These are phyloP conservation scores for Plantago coronopus DNA, from an alignment of 305 asterid genomes.

Conservation along the genomic window DNA sequence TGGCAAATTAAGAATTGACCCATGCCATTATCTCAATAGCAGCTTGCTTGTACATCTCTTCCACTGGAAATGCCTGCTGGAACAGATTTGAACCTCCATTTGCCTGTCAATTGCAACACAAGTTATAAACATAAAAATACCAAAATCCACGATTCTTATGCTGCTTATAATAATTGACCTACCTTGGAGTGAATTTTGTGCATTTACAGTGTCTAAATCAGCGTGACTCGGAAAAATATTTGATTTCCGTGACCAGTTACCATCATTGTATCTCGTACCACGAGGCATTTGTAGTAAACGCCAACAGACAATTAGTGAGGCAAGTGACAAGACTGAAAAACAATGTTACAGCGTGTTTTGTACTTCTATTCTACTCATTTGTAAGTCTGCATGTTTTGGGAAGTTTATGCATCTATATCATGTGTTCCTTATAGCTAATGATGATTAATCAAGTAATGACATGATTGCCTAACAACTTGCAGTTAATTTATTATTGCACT, in stretches of 20 bases:
- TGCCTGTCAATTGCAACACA: slow-evolving; percentile 32
- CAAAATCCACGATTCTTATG: background rate
- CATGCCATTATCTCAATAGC: slow-evolving; percentile 54
- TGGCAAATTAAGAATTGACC: slow-evolving; percentile 34
- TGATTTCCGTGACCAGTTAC: too few species aligned
- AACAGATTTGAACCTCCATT: slow-evolving; percentile 33
- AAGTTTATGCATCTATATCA: background rate
- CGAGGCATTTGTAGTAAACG: slow-evolving; percentile 8
- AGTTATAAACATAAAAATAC: background rate
- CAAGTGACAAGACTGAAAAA: too few species aligned
- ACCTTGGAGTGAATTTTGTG: background rate
- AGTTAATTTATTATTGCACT: too few species aligned
- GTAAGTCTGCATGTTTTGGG: too few species aligned
- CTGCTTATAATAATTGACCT: background rate
- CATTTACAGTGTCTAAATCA: background rate
- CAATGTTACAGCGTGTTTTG: too few species aligned
- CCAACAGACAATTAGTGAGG: background rate
- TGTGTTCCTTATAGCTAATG: slow-evolving; percentile 1
- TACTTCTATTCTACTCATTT: too few species aligned
- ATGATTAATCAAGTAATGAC: background rate
- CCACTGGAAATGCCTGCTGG: slow-evolving; percentile 39
- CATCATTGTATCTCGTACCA: background rate
- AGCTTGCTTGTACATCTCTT: slow-evolving; percentile 62
- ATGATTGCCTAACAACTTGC: background rate
- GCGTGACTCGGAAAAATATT: background rate